These are phyloP conservation scores for Gossypium trilobum DNA, from an alignment of 441 rosid species.

Conservation along the genomic window DNA sequence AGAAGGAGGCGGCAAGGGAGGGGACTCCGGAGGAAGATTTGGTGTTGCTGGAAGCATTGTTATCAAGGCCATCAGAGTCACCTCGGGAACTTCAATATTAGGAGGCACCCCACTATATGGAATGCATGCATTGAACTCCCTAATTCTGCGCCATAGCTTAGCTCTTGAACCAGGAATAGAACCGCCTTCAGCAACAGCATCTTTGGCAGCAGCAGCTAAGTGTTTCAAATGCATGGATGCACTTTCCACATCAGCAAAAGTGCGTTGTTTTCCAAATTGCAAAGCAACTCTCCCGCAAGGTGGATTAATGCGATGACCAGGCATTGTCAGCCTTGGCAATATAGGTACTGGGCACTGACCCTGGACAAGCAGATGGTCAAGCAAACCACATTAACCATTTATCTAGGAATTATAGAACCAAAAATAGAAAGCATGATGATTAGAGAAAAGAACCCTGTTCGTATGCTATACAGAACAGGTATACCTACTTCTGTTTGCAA, in stretches of 20 bases:
- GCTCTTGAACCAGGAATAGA: constrained; percentile 96
- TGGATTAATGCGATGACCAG: constrained; percentile 97
- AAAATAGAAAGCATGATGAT: not conserved
- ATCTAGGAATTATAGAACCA: constrained; percentile 1
- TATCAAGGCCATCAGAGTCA: constrained; percentile 94
- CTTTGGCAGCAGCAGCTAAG: constrained; percentile 93
- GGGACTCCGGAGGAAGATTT: constrained; percentile 84
- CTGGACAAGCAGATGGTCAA: constrained; percentile 39
- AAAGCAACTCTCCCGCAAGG: constrained; percentile 91
- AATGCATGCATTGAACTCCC: constrained; percentile 95
- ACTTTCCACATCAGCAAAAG: constrained; percentile 59
- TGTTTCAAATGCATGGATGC: constrained; percentile 85
- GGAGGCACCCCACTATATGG: constrained; percentile 86
- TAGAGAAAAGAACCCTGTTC: constrained; percentile 11
- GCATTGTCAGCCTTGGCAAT: constrained; percentile 95
- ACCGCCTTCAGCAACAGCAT: constrained; percentile 98
- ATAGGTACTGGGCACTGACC: constrained; percentile 78
- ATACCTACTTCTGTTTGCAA: constrained; percentile 91
- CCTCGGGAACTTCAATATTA: constrained; percentile 87
- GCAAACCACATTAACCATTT: constrained; percentile 8
- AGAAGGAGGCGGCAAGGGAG: constrained; percentile 94
- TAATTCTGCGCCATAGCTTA: constrained; percentile 94
- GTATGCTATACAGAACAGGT: constrained; percentile 30
- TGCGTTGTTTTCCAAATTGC: constrained; percentile 40
- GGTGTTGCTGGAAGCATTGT: constrained; percentile 96